A percentile compares a stretch with the other conserved stretches of the same genome.
Conservation (phyloP, 2,329 filamentous ascomycete species). For the Aspergillus arachidicola region DNA sequence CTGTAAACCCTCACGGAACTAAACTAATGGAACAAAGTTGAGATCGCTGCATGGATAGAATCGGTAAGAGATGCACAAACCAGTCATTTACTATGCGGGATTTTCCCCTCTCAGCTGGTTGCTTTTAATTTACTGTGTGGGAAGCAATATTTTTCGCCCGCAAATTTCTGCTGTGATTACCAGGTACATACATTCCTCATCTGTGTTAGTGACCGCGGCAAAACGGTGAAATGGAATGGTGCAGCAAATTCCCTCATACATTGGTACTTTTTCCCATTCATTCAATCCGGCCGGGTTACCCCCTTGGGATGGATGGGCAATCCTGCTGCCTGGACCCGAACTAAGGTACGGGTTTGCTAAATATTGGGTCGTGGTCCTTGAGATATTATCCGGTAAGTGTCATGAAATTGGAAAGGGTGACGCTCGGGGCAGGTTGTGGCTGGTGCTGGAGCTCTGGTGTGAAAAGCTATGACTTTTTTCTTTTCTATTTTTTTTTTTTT, state of each 20-base stretch:
- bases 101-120: background rate
- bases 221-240: constrained; percentile 7
- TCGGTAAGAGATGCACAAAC: background rate
- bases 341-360: background rate
- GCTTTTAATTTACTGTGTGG: background rate
- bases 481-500: background rate
- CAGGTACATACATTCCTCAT: constrained; percentile 18
- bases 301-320: constrained; percentile 2
- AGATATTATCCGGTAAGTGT: background rate
- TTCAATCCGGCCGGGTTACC: constrained; percentile 1
- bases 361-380: background rate
- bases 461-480: background rate
- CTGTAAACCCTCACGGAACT: too few relatives aligned
- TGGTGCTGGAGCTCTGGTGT: background rate
- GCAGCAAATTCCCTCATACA: constrained; percentile 29
- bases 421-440: background rate
- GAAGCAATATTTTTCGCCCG: background rate
- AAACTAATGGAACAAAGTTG: background rate
- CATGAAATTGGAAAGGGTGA: background rate
- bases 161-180: background rate
- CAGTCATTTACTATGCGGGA: background rate
- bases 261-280: background rate
- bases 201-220: constrained; percentile 19
- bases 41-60: constrained; percentile 20
- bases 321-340: constrained; percentile 2